Evolutionary conservation across 2,329 filamentous ascomycete species (phyloP), one percentile per base, ranked within the genome.

Genomic region (Xylaria sp.): DNA sequence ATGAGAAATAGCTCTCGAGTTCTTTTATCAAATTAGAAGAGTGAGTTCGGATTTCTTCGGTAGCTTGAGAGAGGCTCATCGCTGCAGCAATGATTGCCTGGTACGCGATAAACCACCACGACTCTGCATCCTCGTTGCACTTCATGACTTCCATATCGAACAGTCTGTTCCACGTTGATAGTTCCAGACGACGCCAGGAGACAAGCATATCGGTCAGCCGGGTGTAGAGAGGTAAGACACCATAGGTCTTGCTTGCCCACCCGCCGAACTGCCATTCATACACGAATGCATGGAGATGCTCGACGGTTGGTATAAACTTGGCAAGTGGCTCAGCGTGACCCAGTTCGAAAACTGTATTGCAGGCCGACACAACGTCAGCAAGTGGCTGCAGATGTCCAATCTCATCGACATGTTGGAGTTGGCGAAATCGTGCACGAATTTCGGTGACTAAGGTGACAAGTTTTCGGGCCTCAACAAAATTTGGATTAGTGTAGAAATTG

Each of bases 71-170:
- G 68, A 95, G 85, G 23, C 88, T 86, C 63, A 93, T 83, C 0
- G 94, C 92, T 10, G 90, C 91, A 3, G 90, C 91, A 73, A 99
- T 87, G 49, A 97, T 88, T 4, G 91, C 93, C 79, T 98, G 93
- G 76, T 97, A 99, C 0, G 95, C 94, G 68, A 98, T 87, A 75
- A 97, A 99, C 91, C 94, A 99, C 96, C 96, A 99, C 17, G 92
- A 91, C 74, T 90, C 90, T 2, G 95, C 94, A 76, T 93, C 91
- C 58, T 93, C 87, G 26, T 90, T 84, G 74, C 90, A 94, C 74
- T 92, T 93, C 62, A 88, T 85, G 44, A 89, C 86, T 79, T 99
- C 96, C 78, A 92, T 89, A 73, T 97, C 93, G 68, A 99, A 91
- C 3, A 99, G 81, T 49, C 91, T 92, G 42, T 92, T 90, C 96